Evolutionary conservation across 108 stramenopile genomes (phyloP).

Genomic region (Mediolabrus comicus): DNA sequence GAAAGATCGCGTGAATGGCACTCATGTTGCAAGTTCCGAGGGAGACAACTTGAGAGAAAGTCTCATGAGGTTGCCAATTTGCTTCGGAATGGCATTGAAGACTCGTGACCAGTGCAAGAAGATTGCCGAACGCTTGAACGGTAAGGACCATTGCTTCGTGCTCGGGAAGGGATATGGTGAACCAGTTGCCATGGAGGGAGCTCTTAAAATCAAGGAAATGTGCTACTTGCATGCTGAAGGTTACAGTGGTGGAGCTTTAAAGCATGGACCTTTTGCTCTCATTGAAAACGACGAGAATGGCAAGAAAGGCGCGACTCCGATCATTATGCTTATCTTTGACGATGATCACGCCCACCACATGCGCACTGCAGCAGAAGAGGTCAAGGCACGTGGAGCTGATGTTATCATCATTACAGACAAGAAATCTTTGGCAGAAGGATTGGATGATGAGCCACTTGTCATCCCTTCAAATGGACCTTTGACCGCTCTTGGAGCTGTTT

Average conservation of each 20-base stretch:
- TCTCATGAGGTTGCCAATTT: conserved; percentile 95
- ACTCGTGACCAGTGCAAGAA: conserved; percentile 81
- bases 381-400: conserved; percentile 96
- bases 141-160: conserved; percentile 96
- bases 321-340: conserved; percentile 98
- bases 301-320: conserved; percentile 96
- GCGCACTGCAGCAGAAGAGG: conserved; percentile 93
- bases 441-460: conserved; percentile 89
- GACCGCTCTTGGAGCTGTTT: conserved; percentile 92
- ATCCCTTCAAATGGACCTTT: conserved; percentile 96
- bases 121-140: conserved; percentile 77
- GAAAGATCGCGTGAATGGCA: conserved; percentile 70
- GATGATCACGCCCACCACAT: conserved; percentile 96
- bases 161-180: conserved; percentile 95
- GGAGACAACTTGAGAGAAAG: conserved; percentile 75
- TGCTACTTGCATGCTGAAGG: conserved; percentile 99
- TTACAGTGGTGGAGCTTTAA: conserved; percentile 97
- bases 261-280: conserved; percentile 98
- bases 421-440: conserved; percentile 64
- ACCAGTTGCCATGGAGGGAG: conserved; percentile 97
- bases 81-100: conserved; percentile 96
- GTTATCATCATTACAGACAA: conserved; percentile 96
- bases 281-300: conserved; percentile 89
- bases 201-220: conserved; percentile 99
- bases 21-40: conserved; percentile 44